Evolutionary conservation across 257 asterid species (phyloP).

Genomic region (Fraxinus anomala): DNA sequence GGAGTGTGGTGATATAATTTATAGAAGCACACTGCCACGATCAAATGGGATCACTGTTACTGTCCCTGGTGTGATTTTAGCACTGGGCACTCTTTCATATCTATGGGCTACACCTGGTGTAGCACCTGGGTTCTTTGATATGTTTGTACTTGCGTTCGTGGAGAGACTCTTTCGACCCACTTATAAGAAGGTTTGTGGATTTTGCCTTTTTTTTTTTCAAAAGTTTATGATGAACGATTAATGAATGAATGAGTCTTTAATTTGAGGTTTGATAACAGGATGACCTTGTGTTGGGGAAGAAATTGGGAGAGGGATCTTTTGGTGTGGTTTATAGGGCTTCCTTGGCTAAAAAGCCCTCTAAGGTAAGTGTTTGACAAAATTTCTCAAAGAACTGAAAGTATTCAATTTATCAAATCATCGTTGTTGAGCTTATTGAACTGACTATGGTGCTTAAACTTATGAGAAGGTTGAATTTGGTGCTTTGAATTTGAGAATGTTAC

Average conservation of each 20-base stretch:
- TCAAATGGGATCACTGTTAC: slow-evolving; percentile 69
- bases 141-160: slow-evolving; percentile 92
- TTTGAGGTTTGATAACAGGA: slow-evolving; percentile 51
- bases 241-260: slow-evolving; percentile 24
- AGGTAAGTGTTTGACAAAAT: slow-evolving; percentile 43
- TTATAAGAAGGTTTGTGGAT: slow-evolving; percentile 63
- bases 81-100: slow-evolving; percentile 81
- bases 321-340: slow-evolving; percentile 83
- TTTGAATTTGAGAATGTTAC: too few relatives aligned
- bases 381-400: background rate
- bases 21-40: slow-evolving; percentile 88
- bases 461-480: background rate
- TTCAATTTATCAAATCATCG: slow-evolving; percentile 6
- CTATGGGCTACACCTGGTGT: slow-evolving; percentile 99
- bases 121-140: slow-evolving; percentile 97
- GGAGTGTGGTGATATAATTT: slow-evolving; percentile 95
- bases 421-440: slow-evolving; percentile 6
- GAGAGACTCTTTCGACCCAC: slow-evolving; percentile 82
- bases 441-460: slow-evolving; percentile 15
- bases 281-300: slow-evolving; percentile 91
- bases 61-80: slow-evolving; percentile 83
- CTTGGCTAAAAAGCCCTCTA: slow-evolving; percentile 57
- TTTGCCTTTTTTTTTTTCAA: background rate
- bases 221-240: slow-evolving; percentile 6
- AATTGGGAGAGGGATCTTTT: slow-evolving; percentile 90